These are phyloP conservation scores for Trametes punicea DNA, from an alignment of 768 basidiomycete species.

Conservation along the genomic window DNA sequence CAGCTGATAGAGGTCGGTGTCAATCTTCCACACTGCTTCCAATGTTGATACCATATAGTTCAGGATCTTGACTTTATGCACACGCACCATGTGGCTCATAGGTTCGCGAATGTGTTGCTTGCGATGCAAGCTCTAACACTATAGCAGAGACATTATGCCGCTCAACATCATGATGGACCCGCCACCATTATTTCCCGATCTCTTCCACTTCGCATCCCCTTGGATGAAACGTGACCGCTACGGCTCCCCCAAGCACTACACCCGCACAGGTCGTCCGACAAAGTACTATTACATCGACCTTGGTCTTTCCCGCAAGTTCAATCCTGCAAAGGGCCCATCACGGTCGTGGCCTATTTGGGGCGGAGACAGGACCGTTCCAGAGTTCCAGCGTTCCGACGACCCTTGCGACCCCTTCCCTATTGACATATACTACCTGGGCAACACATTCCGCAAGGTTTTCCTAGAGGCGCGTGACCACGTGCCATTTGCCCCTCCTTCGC, in stretches of 20 bases:
- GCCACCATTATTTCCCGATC: slow-evolving; percentile 14
- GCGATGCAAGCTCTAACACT: not conserved
- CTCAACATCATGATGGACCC: slow-evolving; percentile 25
- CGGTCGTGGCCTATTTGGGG: slow-evolving; percentile 20
- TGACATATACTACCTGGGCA: slow-evolving; percentile 23
- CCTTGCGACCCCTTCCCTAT: slow-evolving; percentile 25
- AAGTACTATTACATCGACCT: slow-evolving; percentile 31
- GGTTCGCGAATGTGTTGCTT: slow-evolving; percentile 23
- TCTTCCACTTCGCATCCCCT: slow-evolving; percentile 14
- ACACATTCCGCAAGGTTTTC: slow-evolving; percentile 13
- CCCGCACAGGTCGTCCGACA: slow-evolving; percentile 25
- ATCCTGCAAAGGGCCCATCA: slow-evolving; percentile 24
- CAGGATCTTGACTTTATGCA: slow-evolving; percentile 40
- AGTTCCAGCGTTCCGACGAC: slow-evolving; percentile 13
- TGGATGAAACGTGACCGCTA: not conserved
- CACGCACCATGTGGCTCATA: slow-evolving; percentile 34
- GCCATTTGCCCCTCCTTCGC: too few species aligned
- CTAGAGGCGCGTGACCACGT: slow-evolving; percentile 3
- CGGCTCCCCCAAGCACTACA: slow-evolving; percentile 4
- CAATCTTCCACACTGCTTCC: too few species aligned
- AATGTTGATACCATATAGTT: not conserved
- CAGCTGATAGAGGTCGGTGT: slow-evolving; percentile 35
- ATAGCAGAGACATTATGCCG: slow-evolving; percentile 9
- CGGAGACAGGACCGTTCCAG: slow-evolving; percentile 24
- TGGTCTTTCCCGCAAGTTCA: slow-evolving; percentile 25